phyloP scores from a whole-genome alignment of 345 rosid species.

The Rhizophora mangle region DNA sequence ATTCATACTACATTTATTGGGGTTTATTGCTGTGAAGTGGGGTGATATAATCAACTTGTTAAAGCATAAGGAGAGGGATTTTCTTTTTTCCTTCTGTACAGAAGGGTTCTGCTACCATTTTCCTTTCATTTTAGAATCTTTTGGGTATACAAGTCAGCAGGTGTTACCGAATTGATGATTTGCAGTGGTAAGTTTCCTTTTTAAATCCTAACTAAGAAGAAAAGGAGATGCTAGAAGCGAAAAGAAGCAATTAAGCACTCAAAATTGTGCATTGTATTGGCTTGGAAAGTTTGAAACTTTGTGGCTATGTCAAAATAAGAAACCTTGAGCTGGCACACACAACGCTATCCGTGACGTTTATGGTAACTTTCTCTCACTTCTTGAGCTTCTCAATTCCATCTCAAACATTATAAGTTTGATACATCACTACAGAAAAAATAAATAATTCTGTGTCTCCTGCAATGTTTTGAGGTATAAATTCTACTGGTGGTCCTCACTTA shows the following conservation, averaged over 20 bases:
- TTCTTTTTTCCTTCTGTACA: neutral
- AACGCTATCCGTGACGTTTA: neutral
- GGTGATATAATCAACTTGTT: neutral
- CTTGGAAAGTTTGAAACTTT: neutral
- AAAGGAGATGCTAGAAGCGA: neutral
- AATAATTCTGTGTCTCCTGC: neutral
- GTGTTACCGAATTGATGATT: neutral
- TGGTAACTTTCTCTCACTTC: neutral
- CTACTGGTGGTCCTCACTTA: slow-evolving; percentile 22
- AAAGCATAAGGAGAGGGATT: too few relatives aligned
- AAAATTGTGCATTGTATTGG: neutral
- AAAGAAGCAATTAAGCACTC: neutral
- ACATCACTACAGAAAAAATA: neutral
- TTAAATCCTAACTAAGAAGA: neutral
- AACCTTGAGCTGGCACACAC: neutral
- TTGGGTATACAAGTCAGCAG: neutral
- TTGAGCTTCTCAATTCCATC: neutral
- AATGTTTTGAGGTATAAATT: slow-evolving; percentile 4
- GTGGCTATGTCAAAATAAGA: neutral
- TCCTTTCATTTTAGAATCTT: neutral
- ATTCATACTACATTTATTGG: neutral
- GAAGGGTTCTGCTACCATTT: neutral
- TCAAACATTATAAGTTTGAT: neutral
- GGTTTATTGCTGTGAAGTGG: neutral
- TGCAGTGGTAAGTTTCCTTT: slow-evolving; percentile 7